These are phyloP conservation scores for Diaporthe caulivora DNA, from an alignment of 2,329 filamentous ascomycete genomes.

Conservation along the genomic window DNA sequence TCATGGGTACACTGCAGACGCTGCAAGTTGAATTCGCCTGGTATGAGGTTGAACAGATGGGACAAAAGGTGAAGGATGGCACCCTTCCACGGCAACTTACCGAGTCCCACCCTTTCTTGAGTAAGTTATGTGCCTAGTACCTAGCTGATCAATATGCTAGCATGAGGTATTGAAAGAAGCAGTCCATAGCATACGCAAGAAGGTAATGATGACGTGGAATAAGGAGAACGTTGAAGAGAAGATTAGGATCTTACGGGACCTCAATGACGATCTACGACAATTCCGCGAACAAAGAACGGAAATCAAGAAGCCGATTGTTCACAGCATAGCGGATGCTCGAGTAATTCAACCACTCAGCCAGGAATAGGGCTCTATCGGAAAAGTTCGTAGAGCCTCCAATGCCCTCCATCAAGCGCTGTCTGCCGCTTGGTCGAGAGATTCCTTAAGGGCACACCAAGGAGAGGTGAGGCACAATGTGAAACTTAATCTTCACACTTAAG, in stretches of 20 bases:
- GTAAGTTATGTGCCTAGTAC: no score
- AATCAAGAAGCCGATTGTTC: neutral
- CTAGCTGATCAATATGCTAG: no score
- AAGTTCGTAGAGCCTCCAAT: slow-evolving; percentile 24
- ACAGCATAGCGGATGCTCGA: neutral
- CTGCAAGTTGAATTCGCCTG: neutral
- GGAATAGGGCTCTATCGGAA: slow-evolving; percentile 19
- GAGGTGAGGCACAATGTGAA: slow-evolving; percentile 24
- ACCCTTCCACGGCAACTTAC: no score
- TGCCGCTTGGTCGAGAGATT: neutral
- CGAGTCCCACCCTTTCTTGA: no score
- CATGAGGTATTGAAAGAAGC: slow-evolving; percentile 25
- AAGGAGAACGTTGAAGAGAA: slow-evolving; percentile 8
- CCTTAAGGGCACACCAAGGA: neutral
- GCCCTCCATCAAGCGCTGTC: slow-evolving; percentile 32
- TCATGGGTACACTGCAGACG: neutral
- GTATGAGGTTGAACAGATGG: slow-evolving; percentile 5
- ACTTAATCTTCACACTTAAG: slow-evolving; percentile 21
- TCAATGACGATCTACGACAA: slow-evolving; percentile 11
- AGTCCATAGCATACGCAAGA: neutral
- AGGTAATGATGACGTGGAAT: slow-evolving; percentile 14
- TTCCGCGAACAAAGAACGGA: slow-evolving; percentile 14
- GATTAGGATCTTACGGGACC: slow-evolving; percentile 6
- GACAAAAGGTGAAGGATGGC: neutral
- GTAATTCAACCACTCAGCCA: neutral